These are phyloP conservation scores for Microdochium nivale DNA, from an alignment of 2,329 filamentous ascomycete species.

Conservation along the genomic window DNA sequence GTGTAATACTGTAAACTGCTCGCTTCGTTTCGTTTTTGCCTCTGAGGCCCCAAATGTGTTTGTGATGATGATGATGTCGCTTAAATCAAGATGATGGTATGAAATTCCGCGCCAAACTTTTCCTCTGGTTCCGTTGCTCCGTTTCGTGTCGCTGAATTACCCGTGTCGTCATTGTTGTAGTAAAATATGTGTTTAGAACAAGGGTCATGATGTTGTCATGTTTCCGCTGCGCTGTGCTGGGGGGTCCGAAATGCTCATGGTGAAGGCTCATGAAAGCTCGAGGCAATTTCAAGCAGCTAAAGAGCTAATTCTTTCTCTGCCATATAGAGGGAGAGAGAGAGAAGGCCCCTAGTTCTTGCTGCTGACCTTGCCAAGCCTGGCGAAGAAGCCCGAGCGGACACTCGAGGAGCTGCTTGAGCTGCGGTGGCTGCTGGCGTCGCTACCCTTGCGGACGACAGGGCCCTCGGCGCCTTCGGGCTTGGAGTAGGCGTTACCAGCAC, in stretches of 20 bases:
- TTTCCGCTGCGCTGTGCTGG: slow-evolving; percentile 4
- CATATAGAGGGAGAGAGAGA: too few species aligned
- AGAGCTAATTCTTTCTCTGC: too few species aligned
- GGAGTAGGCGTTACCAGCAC: slow-evolving; percentile 48
- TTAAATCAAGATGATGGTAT: too few species aligned
- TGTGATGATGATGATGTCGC: background rate
- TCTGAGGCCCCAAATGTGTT: slow-evolving; percentile 21
- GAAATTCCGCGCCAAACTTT: too few species aligned
- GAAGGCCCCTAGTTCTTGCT: slow-evolving; percentile 16
- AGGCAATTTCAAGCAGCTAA: too few species aligned
- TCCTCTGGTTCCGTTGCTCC: slow-evolving; percentile 2
- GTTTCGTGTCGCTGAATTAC: background rate
- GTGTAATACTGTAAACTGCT: slow-evolving; percentile 5
- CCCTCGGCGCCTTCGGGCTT: slow-evolving; percentile 4
- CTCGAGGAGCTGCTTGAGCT: slow-evolving; percentile 12
- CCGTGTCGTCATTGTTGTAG: background rate
- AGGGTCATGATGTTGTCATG: too few species aligned
- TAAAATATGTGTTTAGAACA: background rate
- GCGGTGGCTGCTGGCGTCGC: slow-evolving; percentile 18
- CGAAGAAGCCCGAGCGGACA: slow-evolving; percentile 24
- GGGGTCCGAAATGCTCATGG: too few species aligned
- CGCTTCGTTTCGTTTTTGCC: slow-evolving; percentile 16
- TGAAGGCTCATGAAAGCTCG: too few species aligned
- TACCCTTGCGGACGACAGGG: slow-evolving; percentile 14
- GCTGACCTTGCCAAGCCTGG: slow-evolving; percentile 28